Conservation (phyloP, 306 rosid species). For the Sesbania bispinosa region DNA sequence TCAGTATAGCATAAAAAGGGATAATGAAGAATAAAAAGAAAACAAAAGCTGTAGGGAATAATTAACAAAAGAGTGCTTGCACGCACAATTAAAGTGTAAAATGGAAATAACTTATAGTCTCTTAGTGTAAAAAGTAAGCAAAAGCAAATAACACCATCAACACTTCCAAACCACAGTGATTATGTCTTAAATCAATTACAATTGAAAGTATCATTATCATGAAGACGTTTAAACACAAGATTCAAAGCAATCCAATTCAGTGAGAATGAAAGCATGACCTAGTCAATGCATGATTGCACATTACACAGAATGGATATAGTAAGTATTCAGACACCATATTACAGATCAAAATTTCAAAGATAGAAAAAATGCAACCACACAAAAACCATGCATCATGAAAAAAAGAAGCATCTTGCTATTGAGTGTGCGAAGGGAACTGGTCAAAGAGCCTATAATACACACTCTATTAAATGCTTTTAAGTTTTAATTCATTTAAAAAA, state of each 20-base stretch:
- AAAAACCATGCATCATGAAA: not conserved
- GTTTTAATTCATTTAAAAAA: not conserved
- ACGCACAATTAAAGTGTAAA: not conserved
- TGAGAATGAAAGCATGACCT: not conserved
- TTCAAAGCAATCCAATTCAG: not conserved
- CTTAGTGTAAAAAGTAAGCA: not conserved
- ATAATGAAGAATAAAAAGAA: not conserved
- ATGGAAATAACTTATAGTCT: not conserved
- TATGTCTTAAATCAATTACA: not conserved
- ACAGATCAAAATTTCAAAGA: not conserved
- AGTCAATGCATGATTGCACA: not conserved
- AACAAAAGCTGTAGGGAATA: not conserved
- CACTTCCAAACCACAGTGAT: not conserved
- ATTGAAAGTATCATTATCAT: not conserved
- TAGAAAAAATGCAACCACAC: not conserved
- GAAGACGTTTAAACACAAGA: not conserved
- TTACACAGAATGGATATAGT: not conserved
- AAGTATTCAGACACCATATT: not conserved
- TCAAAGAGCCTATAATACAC: not conserved
- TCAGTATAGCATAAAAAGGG: not conserved
- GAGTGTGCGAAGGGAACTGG: not conserved
- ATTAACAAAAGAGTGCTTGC: not conserved
- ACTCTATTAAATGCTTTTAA: not conserved
- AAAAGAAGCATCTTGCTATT: not conserved
- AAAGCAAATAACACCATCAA: not conserved